phyloP scores from a whole-genome alignment of 345 rosid genomes.

The Corchorus olitorius region DNA sequence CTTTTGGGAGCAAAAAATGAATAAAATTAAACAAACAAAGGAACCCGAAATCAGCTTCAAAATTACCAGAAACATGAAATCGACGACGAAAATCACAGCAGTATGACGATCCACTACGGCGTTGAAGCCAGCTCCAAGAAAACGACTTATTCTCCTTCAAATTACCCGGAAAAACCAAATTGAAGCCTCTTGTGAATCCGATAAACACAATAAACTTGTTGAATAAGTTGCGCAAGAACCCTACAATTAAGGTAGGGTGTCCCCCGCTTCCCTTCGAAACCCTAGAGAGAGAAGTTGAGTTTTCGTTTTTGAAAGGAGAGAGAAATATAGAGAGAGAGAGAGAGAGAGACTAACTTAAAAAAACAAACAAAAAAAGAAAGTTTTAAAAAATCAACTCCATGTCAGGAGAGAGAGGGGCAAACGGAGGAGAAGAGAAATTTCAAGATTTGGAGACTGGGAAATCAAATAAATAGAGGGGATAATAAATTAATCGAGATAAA shows the following conservation, averaged over 20 bases:
- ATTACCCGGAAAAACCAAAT: not conserved
- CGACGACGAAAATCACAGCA: constrained; percentile 1
- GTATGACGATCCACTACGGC: not conserved
- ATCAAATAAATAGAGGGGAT: not conserved
- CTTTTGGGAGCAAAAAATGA: not conserved
- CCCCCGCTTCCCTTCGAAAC: constrained; percentile 19
- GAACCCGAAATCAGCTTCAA: not conserved
- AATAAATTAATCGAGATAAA: not conserved
- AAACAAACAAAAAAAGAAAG: too few species aligned
- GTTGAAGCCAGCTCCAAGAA: not conserved
- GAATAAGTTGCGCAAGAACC: not conserved
- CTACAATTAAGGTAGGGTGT: not conserved
- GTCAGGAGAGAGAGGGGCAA: constrained; percentile 8
- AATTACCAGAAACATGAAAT: constrained; percentile 13
- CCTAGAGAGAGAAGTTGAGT: constrained; percentile 18
- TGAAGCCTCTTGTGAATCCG: constrained; percentile 6
- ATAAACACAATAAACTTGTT: not conserved
- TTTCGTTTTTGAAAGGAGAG: not conserved
- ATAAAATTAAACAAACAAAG: not conserved
- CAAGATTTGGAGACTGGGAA: not conserved
- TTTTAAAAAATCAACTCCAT: not conserved
- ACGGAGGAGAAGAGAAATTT: not conserved
- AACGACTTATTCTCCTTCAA: not conserved
- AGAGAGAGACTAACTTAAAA: too few species aligned
- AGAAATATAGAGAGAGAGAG: too few species aligned